Conservation (phyloP, 768 basidiomycete genomes). For the Favolaschia claudopus region DNA sequence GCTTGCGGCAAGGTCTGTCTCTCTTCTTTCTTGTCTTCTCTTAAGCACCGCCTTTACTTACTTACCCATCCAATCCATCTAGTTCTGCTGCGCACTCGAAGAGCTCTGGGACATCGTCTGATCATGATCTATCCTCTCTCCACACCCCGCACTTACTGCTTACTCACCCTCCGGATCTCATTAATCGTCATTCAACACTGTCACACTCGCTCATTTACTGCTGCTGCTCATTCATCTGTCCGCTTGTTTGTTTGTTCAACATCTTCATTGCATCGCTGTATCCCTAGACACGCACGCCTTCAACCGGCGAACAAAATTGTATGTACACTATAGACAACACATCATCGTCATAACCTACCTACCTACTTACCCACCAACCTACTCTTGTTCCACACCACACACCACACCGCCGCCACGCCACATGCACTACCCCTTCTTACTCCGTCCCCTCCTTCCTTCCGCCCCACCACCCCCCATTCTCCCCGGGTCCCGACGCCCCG, state of each 20-base stretch:
- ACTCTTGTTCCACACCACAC: not conserved
- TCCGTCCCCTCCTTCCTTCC: not conserved
- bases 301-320: constrained; percentile 21
- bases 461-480: not conserved
- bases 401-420: not conserved
- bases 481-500: not conserved
- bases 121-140: constrained; percentile 24
- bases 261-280: constrained; percentile 22
- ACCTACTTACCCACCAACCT: not conserved
- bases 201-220: too few relatives aligned
- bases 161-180: too few relatives aligned
- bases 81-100: constrained; percentile 93
- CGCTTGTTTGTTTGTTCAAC: constrained; percentile 13
- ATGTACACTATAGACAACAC: constrained; percentile 3
- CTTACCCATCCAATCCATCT: too few relatives aligned
- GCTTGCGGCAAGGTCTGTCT: constrained; percentile 93
- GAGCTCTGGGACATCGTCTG: constrained; percentile 94
- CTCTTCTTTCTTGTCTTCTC: not conserved
- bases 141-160: constrained; percentile 10
- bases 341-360: not conserved
- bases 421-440: not conserved
- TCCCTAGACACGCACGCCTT: constrained; percentile 30
- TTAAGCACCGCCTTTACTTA: constrained; percentile 6
- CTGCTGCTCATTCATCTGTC: too few relatives aligned
- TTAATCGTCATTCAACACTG: too few relatives aligned